Evolutionary conservation across 2,329 filamentous ascomycete genomes (phyloP).

Genomic region (Fusarium abutilonis): DNA sequence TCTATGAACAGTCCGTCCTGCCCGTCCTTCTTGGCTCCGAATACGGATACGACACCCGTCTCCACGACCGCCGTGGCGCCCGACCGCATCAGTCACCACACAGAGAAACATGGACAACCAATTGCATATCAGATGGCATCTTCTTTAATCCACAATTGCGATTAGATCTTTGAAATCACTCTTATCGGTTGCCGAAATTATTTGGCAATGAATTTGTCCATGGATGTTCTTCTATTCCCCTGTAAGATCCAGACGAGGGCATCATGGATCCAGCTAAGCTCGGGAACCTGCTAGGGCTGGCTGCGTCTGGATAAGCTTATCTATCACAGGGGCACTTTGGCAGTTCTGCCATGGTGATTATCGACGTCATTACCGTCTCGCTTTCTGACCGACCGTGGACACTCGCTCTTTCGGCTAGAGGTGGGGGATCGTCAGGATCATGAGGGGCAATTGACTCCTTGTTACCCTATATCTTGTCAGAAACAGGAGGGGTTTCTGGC

Average conservation of each 20-base stretch:
- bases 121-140: neutral
- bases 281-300: constrained; percentile 12
- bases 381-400: neutral
- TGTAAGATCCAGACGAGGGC: neutral
- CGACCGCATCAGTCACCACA: neutral
- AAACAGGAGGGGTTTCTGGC: neutral
- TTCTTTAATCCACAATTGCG: neutral
- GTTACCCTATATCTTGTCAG: constrained; percentile 16
- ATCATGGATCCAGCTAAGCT: constrained; percentile 11
- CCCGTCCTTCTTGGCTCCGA: neutral
- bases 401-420: constrained; percentile 14
- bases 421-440: constrained; percentile 37
- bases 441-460: constrained; percentile 21
- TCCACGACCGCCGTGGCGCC: neutral
- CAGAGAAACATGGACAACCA: neutral
- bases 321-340: constrained; percentile 29
- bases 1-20: neutral
- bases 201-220: neutral
- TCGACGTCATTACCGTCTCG: constrained; percentile 26
- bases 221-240: neutral
- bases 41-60: constrained; percentile 19
- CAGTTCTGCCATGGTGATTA: neutral
- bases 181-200: neutral
- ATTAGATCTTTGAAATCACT: neutral
- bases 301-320: constrained; percentile 38